Percentiles rank a stretch among this genome's conserved stretches.
These are phyloP conservation scores for Albugo candida DNA, from an alignment of 352 stramenopile genomes.

Conservation along the genomic window DNA sequence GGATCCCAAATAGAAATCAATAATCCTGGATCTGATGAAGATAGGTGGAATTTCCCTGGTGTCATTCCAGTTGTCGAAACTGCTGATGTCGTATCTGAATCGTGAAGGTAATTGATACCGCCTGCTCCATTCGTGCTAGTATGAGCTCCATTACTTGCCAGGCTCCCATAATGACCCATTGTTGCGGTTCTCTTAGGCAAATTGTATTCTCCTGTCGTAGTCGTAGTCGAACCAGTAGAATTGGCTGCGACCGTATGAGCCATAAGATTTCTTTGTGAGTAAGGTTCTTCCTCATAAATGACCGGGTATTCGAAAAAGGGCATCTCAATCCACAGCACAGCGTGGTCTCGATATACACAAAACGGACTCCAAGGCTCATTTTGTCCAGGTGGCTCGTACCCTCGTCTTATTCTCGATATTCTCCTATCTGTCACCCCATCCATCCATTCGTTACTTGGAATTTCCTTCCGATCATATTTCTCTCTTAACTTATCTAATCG, in stretches of 20 bases:
- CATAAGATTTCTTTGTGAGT: constrained; percentile 47
- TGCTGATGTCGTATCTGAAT: constrained; percentile 4
- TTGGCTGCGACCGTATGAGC: constrained; percentile 3
- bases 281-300: constrained; percentile 84
- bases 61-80: constrained; percentile 17
- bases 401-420: constrained; percentile 65
- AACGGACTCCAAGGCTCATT: constrained; percentile 58
- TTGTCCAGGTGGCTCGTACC: constrained; percentile 43
- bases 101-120: background rate
- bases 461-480: constrained; percentile 78
- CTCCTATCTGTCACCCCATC: constrained; percentile 75
- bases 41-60: background rate
- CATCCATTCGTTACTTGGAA: constrained; percentile 80
- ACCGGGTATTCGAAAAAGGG: constrained; percentile 83
- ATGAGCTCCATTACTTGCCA: background rate
- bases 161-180: background rate
- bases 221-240: constrained; percentile 29
- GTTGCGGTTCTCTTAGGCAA: background rate
- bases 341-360: constrained; percentile 60
- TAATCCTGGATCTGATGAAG: too few species aligned
- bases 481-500: constrained; percentile 75
- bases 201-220: background rate
- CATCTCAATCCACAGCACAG: constrained; percentile 76
- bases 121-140: background rate
- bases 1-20: constrained; percentile 72